These are phyloP conservation scores for Phytophthora aleatoria DNA, from an alignment of 352 stramenopile genomes.

Conservation along the genomic window DNA sequence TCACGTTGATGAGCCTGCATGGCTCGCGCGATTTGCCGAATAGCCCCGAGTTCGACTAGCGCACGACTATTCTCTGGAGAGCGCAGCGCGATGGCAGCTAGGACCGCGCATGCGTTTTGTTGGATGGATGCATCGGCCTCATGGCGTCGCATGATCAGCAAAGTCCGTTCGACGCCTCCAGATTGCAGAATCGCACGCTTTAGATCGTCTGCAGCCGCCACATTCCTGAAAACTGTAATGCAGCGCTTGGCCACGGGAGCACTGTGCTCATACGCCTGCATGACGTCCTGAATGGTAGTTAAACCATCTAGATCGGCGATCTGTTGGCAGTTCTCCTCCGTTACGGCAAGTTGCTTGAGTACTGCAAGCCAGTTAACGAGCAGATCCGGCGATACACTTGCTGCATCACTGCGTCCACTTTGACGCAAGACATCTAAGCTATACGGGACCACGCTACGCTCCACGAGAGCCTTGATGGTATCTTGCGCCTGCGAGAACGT, in stretches of 20 bases:
- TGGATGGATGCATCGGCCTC: slow-evolving; percentile 57
- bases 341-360: slow-evolving; percentile 79
- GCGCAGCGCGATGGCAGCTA: slow-evolving; percentile 72
- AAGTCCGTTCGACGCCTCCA: slow-evolving; percentile 51
- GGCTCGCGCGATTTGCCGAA: slow-evolving; percentile 51
- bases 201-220: slow-evolving; percentile 72
- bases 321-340: slow-evolving; percentile 76
- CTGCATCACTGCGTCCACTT: slow-evolving; percentile 6
- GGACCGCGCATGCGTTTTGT: slow-evolving; percentile 73
- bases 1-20: slow-evolving; percentile 58
- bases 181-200: slow-evolving; percentile 69
- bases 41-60: slow-evolving; percentile 57
- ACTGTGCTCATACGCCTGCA: slow-evolving; percentile 57
- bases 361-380: slow-evolving; percentile 66
- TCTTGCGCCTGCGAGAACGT: slow-evolving; percentile 77
- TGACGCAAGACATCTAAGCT: slow-evolving; percentile 46
- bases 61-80: slow-evolving; percentile 64
- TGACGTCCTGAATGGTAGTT: slow-evolving; percentile 59
- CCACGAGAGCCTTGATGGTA: slow-evolving; percentile 64
- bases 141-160: slow-evolving; percentile 65
- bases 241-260: slow-evolving; percentile 62
- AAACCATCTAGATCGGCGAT: slow-evolving; percentile 65
- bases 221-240: slow-evolving; percentile 73
- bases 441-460: slow-evolving; percentile 56
- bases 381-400: slow-evolving; percentile 46